Conservation (phyloP, 2,329 filamentous ascomycete species). For the Albophoma yamanashiensis region DNA sequence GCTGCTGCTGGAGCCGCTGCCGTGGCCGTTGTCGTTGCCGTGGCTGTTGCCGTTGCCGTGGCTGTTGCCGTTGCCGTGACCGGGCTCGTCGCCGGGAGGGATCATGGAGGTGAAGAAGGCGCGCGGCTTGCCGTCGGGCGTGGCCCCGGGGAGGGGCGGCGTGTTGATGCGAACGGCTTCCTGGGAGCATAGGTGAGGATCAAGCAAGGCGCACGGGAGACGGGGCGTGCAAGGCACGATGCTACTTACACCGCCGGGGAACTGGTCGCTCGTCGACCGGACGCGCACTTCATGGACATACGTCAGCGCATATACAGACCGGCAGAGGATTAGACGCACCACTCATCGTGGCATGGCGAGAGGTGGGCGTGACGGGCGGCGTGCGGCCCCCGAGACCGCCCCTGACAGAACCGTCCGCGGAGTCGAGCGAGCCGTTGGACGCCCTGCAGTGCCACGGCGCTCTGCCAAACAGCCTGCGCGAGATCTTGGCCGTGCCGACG, state of each 20-base stretch:
- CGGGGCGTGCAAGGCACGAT: background rate
- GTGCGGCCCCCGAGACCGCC: slow-evolving; percentile 26
- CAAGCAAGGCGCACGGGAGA: background rate
- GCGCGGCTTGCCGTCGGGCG: slow-evolving; percentile 23
- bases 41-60: too few relatives aligned
- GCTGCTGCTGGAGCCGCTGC: too few relatives aligned
- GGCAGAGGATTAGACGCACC: background rate
- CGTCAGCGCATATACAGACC: background rate
- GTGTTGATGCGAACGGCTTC: slow-evolving; percentile 39
- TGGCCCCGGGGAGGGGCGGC: slow-evolving; percentile 30
- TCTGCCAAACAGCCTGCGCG: slow-evolving; percentile 28
- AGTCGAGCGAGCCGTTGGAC: slow-evolving; percentile 25
- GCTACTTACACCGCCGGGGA: slow-evolving; percentile 22
- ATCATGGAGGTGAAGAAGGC: slow-evolving; percentile 32
- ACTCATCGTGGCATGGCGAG: slow-evolving; percentile 5
- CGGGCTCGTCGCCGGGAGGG: slow-evolving; percentile 10
- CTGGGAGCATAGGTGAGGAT: slow-evolving; percentile 14
- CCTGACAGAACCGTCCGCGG: slow-evolving; percentile 29
- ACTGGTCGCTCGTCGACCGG: slow-evolving; percentile 12
- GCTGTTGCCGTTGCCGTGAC: background rate
- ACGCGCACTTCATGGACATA: slow-evolving; percentile 4
- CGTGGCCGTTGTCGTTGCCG: too few relatives aligned
- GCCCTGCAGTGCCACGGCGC: slow-evolving; percentile 28
- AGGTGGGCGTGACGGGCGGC: slow-evolving; percentile 17
- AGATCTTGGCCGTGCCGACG: slow-evolving; percentile 12